Evolutionary conservation across 1,139 yeast genomes (phyloP), one percentile per base, ranked within the genome.

Genomic region (Pneumocystis oryctolagi): DNA sequence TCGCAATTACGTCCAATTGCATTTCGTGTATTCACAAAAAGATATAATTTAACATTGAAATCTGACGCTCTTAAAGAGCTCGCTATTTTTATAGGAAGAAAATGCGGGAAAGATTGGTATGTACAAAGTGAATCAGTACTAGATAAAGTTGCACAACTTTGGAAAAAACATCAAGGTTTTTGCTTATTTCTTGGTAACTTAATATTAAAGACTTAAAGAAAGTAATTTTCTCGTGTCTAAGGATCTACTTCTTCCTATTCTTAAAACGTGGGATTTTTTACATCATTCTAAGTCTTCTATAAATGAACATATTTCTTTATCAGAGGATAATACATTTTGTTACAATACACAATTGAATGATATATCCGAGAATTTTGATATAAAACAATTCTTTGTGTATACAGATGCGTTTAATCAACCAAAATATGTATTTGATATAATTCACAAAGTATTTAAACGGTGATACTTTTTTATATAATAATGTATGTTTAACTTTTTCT

Each of bases 1-100:
- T 81, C 92, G 0, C 87, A 88, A 71, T 77, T 92, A 53, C 79
- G 98, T 60, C 98, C 98, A 0, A 76, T 90, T 61, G 97, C 97
- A 0, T 92, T 90, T 73, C 78, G 98, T 59, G 81, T 90, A 1
- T 74, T 92, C 25, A 88, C 97, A 2, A 92, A 89, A 74, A 92
- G 92, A 71, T 92, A 89, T 73, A 97, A 97, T 0, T 79, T 92
- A 32, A 90, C 90, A 71, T 81, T 92, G 67, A 89, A 92, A 70
- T 84, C 96, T 0, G 85, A 87, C 66, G 97, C 97, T 0, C 77
- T 92, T 30, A 80, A 79, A 60, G 80, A 81, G 0, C 76, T 94
- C 60, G 88, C 97, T 0, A 84, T 83, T 28, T 80, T 81, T 64
- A 78, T 92, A 55, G 92, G 97, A 6, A 78, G 78, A 60, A 79